These are phyloP conservation scores for Lachnellula willkommii DNA, from an alignment of 2,329 filamentous ascomycete species.

Conservation along the genomic window DNA sequence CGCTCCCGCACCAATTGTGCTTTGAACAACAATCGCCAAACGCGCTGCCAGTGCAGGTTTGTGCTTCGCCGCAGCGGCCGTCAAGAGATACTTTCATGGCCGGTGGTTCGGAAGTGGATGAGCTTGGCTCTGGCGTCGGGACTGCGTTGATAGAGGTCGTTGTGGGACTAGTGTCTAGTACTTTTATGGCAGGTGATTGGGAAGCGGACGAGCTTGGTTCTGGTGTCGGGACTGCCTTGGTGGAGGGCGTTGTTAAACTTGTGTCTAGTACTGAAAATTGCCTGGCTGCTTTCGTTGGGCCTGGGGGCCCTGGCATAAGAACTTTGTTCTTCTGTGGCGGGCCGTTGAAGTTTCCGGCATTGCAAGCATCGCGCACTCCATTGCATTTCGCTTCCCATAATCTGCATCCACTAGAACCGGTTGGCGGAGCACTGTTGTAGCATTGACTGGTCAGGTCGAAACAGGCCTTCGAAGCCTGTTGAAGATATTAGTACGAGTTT, in stretches of 20 bases:
- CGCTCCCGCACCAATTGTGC: background rate
- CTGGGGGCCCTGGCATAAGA: conserved; percentile 24
- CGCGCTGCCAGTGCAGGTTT: background rate
- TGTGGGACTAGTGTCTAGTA: background rate
- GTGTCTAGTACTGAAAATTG: background rate
- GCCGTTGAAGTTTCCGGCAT: conserved; percentile 39
- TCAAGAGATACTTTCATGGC: background rate
- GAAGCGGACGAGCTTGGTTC: background rate
- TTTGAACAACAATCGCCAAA: background rate
- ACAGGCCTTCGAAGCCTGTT: conserved; percentile 44
- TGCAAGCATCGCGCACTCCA: conserved; percentile 40
- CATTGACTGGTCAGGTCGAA: conserved; percentile 56
- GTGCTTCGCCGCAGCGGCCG: background rate
- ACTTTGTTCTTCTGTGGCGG: conserved; percentile 41
- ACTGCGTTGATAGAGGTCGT: background rate
- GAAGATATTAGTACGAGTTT: background rate
- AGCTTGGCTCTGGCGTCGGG: background rate
- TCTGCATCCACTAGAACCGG: conserved; percentile 54
- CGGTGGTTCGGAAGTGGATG: background rate
- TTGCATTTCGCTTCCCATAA: conserved; percentile 60
- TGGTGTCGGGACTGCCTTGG: background rate
- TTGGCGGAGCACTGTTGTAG: conserved; percentile 53
- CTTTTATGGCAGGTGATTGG: background rate
- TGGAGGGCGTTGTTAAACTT: background rate
- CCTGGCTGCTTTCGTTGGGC: no score